Evolutionary conservation across 2,329 filamentous ascomycete genomes (phyloP).

Genomic region (Emericellopsis atlantica): DNA sequence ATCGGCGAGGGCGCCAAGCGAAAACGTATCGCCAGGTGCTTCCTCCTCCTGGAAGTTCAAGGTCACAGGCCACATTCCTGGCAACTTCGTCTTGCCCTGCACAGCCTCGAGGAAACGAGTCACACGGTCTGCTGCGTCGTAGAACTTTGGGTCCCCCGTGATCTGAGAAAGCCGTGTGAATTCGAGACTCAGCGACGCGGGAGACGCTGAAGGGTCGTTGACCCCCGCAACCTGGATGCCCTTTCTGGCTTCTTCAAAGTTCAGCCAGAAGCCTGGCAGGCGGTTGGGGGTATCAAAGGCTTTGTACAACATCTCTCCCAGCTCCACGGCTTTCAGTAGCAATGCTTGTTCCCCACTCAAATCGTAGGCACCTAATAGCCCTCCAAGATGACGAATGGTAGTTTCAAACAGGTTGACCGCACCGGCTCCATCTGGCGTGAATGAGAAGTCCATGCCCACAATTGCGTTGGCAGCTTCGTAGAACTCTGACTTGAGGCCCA

Average conservation of each 20-base stretch:
- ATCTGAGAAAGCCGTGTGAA: constrained; percentile 53
- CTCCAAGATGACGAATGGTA: constrained; percentile 41
- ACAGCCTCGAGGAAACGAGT: constrained; percentile 38
- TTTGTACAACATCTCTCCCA: constrained; percentile 38
- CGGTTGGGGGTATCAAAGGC: constrained; percentile 39
- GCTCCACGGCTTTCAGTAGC: constrained; percentile 32
- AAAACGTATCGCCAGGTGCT: constrained; percentile 35
- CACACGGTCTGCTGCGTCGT: constrained; percentile 48
- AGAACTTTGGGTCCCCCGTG: constrained; percentile 46
- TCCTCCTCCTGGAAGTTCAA: constrained; percentile 40
- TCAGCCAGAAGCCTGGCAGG: constrained; percentile 24
- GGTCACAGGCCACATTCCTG: constrained; percentile 49
- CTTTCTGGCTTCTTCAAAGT: constrained; percentile 25
- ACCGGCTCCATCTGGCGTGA: constrained; percentile 18
- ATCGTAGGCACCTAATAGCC: constrained; percentile 36
- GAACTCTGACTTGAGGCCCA: constrained; percentile 46
- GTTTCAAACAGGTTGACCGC: constrained; percentile 40
- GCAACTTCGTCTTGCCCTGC: constrained; percentile 40
- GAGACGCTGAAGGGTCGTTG: constrained; percentile 11
- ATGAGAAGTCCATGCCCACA: constrained; percentile 33
- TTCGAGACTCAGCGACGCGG: constrained; percentile 48
- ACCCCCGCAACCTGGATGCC: constrained; percentile 32
- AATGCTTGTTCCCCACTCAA: constrained; percentile 29
- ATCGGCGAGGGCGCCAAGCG: constrained; percentile 42
- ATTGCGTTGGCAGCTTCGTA: constrained; percentile 35